Conservation (phyloP, 805 yeast genomes). For the Candida ovalis region DNA sequence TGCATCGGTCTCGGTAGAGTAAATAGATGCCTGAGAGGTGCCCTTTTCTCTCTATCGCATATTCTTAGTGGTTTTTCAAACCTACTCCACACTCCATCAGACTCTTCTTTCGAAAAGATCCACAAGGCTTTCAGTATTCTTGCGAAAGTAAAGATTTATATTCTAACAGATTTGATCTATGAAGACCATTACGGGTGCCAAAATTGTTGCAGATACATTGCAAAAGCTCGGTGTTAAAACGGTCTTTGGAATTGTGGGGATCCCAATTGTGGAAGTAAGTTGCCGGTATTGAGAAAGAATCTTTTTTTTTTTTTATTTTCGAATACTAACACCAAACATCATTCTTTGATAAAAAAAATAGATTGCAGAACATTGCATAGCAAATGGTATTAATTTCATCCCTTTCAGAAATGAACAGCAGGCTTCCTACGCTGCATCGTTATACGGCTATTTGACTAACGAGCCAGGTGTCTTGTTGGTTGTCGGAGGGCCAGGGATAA, state of each 20-base stretch:
- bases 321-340: background rate
- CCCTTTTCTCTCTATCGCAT: too few species aligned
- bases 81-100: background rate
- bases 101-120: background rate
- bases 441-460: constrained; percentile 62
- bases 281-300: background rate
- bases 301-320: background rate
- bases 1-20: too few species aligned
- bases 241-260: constrained; percentile 71
- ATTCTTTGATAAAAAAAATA: background rate
- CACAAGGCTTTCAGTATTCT: background rate
- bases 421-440: constrained; percentile 73
- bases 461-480: constrained; percentile 64
- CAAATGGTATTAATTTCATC: constrained; percentile 51
- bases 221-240: constrained; percentile 47
- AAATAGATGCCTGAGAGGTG: too few species aligned
- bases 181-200: constrained; percentile 36
- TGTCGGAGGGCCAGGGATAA: constrained; percentile 74
- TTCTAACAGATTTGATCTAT: background rate
- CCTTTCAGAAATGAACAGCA: constrained; percentile 69
- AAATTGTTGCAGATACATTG: constrained; percentile 45
- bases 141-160: too few species aligned
- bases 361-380: constrained; percentile 57
- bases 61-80: too few species aligned
- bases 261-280: constrained; percentile 62